A percentile compares a stretch with the other conserved stretches of the same genome.
Conservation (phyloP, 345 rosid genomes). For the Cardiospermum halicacabum region DNA sequence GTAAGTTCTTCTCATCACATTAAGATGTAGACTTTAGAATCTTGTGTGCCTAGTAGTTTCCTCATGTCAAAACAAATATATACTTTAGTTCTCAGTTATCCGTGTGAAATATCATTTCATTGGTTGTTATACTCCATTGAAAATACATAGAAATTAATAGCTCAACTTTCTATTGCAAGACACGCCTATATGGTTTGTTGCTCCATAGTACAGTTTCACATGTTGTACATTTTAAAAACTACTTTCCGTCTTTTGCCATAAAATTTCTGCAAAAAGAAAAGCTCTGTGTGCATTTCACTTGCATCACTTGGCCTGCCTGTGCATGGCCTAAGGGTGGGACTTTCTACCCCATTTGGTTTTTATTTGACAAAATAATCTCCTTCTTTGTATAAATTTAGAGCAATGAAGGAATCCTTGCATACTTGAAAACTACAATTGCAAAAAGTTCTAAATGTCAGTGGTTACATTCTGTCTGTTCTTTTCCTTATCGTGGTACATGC, state of each 20-base stretch:
- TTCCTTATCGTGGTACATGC: not conserved
- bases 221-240: not conserved
- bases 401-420: not conserved
- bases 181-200: not conserved
- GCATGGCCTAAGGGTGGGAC: not conserved
- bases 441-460: not conserved
- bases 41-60: not conserved
- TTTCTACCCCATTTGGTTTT: not conserved
- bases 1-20: constrained; percentile 36
- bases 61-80: not conserved
- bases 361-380: not conserved
- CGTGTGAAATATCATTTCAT: not conserved
- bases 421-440: not conserved
- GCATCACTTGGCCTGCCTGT: not conserved
- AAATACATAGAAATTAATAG: not conserved
- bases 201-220: not conserved
- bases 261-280: not conserved
- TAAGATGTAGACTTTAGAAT: not conserved
- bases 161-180: not conserved
- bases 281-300: not conserved
- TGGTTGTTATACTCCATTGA: not conserved
- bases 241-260: not conserved
- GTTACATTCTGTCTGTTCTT: not conserved
- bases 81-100: constrained; percentile 4
- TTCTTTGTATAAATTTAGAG: not conserved